These are phyloP conservation scores for Debaryomyces udenii DNA, from an alignment of 1,139 yeast genomes.

Conservation along the genomic window DNA sequence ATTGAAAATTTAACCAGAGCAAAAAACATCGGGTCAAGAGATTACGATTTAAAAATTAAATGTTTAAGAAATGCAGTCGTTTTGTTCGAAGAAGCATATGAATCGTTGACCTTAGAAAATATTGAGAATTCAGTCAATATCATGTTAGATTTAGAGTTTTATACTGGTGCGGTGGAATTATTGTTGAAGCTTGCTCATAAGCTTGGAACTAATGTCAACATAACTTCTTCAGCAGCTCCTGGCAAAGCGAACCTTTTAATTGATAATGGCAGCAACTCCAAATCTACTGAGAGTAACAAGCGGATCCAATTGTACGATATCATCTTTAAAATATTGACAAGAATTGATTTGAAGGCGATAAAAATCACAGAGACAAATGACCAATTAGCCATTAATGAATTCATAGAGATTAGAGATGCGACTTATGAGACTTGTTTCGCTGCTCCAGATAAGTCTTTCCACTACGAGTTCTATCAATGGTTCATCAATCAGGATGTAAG, in stretches of 20 bases:
- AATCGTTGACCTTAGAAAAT: constrained; percentile 75
- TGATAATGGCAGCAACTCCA: constrained; percentile 14
- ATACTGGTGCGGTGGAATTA: constrained; percentile 85
- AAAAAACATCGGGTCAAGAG: constrained; percentile 69
- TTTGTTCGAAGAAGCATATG: constrained; percentile 79
- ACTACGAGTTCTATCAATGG: constrained; percentile 93
- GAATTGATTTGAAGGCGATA: constrained; percentile 69
- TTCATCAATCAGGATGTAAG: constrained; percentile 76
- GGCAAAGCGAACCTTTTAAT: constrained; percentile 12
- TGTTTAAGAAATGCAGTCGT: constrained; percentile 76
- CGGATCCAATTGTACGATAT: constrained; percentile 68
- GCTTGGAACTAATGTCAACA: constrained; percentile 44
- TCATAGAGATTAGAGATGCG: constrained; percentile 64
- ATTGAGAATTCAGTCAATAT: constrained; percentile 79
- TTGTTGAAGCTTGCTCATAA: constrained; percentile 76
- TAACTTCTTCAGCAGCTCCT: constrained; percentile 13
- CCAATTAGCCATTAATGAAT: constrained; percentile 53
- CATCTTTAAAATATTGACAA: constrained; percentile 72
- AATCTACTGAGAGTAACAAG: constrained; percentile 24
- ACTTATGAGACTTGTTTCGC: constrained; percentile 76
- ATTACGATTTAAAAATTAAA: constrained; percentile 67
- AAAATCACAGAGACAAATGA: constrained; percentile 49
- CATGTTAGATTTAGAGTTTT: constrained; percentile 76
- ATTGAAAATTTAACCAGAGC: constrained; percentile 90
- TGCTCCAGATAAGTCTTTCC: constrained; percentile 80